These are phyloP conservation scores for Claviceps sorghi DNA, from an alignment of 2,329 filamentous ascomycete species.

Conservation along the genomic window DNA sequence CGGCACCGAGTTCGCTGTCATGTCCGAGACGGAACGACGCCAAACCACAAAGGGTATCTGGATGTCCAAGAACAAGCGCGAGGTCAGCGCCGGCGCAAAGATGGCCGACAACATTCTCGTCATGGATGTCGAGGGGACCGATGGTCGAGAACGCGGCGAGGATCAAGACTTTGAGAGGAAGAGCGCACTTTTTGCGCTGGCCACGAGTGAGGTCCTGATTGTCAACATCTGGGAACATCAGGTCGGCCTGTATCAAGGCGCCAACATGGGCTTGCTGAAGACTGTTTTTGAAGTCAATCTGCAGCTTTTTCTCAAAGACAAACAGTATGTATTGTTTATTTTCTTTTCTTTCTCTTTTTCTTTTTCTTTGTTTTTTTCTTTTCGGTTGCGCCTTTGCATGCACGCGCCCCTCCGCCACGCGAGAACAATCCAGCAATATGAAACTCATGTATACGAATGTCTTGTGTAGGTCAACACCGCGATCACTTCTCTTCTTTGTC, in stretches of 20 bases:
- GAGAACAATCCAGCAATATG: not conserved
- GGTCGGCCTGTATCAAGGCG: slow-evolving; percentile 92
- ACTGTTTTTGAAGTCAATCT: slow-evolving; percentile 98
- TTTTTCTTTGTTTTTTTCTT: not conserved
- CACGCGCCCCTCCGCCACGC: not conserved
- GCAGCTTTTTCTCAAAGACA: slow-evolving; percentile 92
- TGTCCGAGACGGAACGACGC: slow-evolving; percentile 84
- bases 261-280: slow-evolving; percentile 97
- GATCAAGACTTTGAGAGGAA: slow-evolving; percentile 99
- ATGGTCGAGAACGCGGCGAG: slow-evolving; percentile 88
- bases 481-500: slow-evolving; percentile 94
- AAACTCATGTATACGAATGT: slow-evolving; percentile 6
- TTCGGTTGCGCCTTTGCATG: not conserved
- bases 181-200: slow-evolving; percentile 90
- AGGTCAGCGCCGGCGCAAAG: slow-evolving; percentile 31
- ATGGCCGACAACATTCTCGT: slow-evolving; percentile 98
- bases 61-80: slow-evolving; percentile 92
- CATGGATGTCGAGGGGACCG: slow-evolving; percentile 98
- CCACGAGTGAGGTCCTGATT: slow-evolving; percentile 93
- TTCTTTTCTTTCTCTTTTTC: not conserved
- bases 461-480: slow-evolving; percentile 54
- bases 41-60: slow-evolving; percentile 99
- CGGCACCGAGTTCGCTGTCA: slow-evolving; percentile 90
- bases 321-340: slow-evolving; percentile 50
- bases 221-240: slow-evolving; percentile 99